Evolutionary conservation across 2,329 filamentous ascomycete genomes (phyloP), one percentile per base, ranked within the genome.

Genomic region (Ceratocystis diversiconidia): DNA sequence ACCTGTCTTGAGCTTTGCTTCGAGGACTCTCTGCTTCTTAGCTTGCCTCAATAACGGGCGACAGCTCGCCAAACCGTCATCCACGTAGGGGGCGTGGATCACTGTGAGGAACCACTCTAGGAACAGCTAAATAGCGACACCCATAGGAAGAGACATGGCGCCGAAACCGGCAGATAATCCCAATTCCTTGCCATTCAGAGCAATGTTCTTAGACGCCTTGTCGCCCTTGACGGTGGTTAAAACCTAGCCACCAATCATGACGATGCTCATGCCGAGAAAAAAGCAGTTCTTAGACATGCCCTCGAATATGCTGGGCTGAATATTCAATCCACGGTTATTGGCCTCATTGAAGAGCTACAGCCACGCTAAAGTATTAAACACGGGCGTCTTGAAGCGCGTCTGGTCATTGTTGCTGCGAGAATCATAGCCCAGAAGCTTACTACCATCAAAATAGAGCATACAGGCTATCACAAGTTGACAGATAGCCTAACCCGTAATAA

Each of bases 291-390:
- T 82, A 22, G 82, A 80, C 66, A 95, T 84, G 65, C 88, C 88
- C 74, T 95, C 90, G 67, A 95, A 90, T 66, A 95, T 87, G 74
- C 95, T 95, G 77, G 94, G 86, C 66, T 84, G 84, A 75, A 95
- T 95, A 75, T 95, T 91, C 17, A 95, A 82, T 15, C 89, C 86
- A 65, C 88, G 86, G 76, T 90, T 92, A 78, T 92, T 92, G 75
- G 89, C 82, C 71, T 87, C 82, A 74, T 92, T 92, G 79, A 94
- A 92, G 68, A 88, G 86, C 70, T 88, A 85, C 79, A 88, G 83
- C 84, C 85, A 88, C 1, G 88, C 85, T 70, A 86, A 88, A 0
- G 81, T 84, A 73, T 88, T 88, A 76, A 88, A 88, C 60, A 88
- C 80, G 66, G 86, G 77, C 0, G 84, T 85, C 68, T 82, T 77